These are phyloP conservation scores for Candida insectalens DNA, from an alignment of 805 yeast species.

Conservation along the genomic window DNA sequence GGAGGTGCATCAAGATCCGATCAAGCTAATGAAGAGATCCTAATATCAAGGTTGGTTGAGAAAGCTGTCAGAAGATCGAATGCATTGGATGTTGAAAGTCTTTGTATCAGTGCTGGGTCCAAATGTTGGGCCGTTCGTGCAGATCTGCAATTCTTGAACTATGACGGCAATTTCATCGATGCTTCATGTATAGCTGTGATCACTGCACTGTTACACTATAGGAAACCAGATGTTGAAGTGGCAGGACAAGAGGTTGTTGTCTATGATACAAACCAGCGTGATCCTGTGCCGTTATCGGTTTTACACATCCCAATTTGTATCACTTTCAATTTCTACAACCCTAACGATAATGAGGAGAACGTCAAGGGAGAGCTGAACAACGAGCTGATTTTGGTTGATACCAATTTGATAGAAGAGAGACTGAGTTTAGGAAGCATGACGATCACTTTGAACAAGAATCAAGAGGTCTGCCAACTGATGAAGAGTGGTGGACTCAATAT, in stretches of 20 bases:
- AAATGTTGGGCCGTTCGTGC: slow-evolving; percentile 90
- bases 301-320: slow-evolving; percentile 87
- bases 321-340: slow-evolving; percentile 79
- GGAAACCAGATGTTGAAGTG: slow-evolving; percentile 74
- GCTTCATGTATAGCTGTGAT: slow-evolving; percentile 86
- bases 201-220: slow-evolving; percentile 74
- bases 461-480: slow-evolving; percentile 82
- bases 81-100: slow-evolving; percentile 81
- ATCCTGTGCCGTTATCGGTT: slow-evolving; percentile 77
- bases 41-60: slow-evolving; percentile 76
- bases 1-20: slow-evolving; percentile 20
- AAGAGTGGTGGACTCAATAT: slow-evolving; percentile 88
- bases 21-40: slow-evolving; percentile 69
- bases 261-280: slow-evolving; percentile 67
- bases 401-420: slow-evolving; percentile 67
- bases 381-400: slow-evolving; percentile 64
- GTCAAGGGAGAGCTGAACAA: slow-evolving; percentile 54
- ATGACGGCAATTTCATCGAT: slow-evolving; percentile 90
- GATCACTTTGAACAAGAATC: slow-evolving; percentile 78
- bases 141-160: slow-evolving; percentile 79
- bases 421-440: slow-evolving; percentile 73
- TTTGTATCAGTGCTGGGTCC: slow-evolving; percentile 85
- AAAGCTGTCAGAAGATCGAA: slow-evolving; percentile 86
- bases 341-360: slow-evolving; percentile 53
- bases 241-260: slow-evolving; percentile 44